Conservation (phyloP, 495 filamentous ascomycete species). For the Penicillium macrosclerotiorum region DNA sequence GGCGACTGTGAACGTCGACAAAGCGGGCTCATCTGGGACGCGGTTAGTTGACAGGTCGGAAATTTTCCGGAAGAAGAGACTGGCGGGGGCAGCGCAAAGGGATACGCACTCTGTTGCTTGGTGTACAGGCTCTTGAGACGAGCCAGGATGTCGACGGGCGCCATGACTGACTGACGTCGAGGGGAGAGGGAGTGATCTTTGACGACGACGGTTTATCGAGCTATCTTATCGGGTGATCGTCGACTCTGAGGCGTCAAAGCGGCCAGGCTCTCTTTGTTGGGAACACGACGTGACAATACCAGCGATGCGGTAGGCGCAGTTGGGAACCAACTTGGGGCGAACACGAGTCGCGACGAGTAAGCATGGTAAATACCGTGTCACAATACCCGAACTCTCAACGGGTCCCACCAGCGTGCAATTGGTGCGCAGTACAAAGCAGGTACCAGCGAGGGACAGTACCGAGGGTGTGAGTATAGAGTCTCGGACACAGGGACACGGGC, state of each 20-base stretch:
- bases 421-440: too few species aligned
- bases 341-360: too few species aligned
- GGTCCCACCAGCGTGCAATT: too few species aligned
- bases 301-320: background rate
- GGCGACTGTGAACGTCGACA: conserved; percentile 47
- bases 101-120: conserved; percentile 29
- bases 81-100: background rate
- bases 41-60: conserved; percentile 17
- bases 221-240: too few species aligned
- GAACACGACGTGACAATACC: conserved; percentile 9
- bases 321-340: too few species aligned
- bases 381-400: too few species aligned
- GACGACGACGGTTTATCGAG: too few species aligned
- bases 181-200: background rate
- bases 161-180: conserved; percentile 24
- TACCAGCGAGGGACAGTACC: too few species aligned
- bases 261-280: conserved; percentile 12
- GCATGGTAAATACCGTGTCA: background rate
- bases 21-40: conserved; percentile 42
- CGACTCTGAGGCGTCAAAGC: background rate
- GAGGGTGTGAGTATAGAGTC: too few species aligned
- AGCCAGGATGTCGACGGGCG: conserved; percentile 35
- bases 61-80: conserved; percentile 13
- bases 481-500: too few species aligned
- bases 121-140: conserved; percentile 39